Conservation (phyloP, 345 rosid species). For the Ricinus communis region DNA sequence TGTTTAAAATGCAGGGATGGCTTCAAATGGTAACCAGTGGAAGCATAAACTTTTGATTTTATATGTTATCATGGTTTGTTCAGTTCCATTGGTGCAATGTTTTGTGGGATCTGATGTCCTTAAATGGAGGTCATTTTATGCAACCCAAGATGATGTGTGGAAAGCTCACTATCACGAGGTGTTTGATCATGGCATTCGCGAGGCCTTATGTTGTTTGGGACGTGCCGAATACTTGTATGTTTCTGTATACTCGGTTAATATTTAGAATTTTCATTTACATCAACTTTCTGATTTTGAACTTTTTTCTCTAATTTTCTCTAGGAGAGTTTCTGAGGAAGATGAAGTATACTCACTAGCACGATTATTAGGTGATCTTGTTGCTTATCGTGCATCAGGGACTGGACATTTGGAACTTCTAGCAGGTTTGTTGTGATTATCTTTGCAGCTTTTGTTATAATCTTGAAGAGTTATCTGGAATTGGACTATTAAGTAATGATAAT, state of each 20-base stretch:
- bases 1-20: conserved; percentile 41
- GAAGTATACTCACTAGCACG: conserved; percentile 85
- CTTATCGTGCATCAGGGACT: conserved; percentile 89
- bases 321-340: conserved; percentile 72
- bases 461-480: background rate
- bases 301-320: conserved; percentile 33
- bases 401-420: conserved; percentile 92
- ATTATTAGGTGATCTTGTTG: conserved; percentile 83
- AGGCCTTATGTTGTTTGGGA: conserved; percentile 89
- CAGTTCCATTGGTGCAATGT: conserved; percentile 63
- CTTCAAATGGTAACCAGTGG: conserved; percentile 47
- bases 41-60: conserved; percentile 44
- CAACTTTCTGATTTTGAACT: conserved; percentile 7
- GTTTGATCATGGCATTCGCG: conserved; percentile 94
- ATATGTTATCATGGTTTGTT: conserved; percentile 49
- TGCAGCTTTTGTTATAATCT: background rate
- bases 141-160: conserved; percentile 87
- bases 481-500: background rate
- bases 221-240: conserved; percentile 75
- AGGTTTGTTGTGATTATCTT: conserved; percentile 40
- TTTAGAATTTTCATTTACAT: conserved; percentile 1
- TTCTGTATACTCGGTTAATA: conserved; percentile 12
- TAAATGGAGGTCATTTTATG: conserved; percentile 84
- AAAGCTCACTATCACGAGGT: conserved; percentile 89
- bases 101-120: conserved; percentile 74